Evolutionary conservation across 176 grass and related monocot genomes (phyloP).

Genomic region (Cymbopogon citratus): DNA sequence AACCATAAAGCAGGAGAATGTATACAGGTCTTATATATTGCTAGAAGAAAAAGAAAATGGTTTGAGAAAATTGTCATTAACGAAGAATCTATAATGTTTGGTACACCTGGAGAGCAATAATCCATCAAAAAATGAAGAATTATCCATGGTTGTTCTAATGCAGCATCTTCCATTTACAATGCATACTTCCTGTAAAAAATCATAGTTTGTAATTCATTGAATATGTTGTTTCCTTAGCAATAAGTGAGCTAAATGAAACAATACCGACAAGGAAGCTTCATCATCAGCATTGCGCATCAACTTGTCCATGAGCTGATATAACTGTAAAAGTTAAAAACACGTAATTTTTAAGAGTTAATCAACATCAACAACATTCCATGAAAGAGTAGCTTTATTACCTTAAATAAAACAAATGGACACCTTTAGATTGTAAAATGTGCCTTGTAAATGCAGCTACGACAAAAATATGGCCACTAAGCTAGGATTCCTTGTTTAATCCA

Average conservation of each 20-base stretch:
- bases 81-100: slow-evolving; percentile 3
- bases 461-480: not conserved
- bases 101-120: slow-evolving; percentile 66
- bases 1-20: slow-evolving; percentile 23
- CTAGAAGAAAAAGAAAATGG: slow-evolving; percentile 11
- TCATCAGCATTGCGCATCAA: slow-evolving; percentile 45
- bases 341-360: not conserved
- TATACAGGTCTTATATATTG: slow-evolving; percentile 12
- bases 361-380: slow-evolving; percentile 4
- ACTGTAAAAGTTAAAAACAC: slow-evolving; percentile 38
- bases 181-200: slow-evolving; percentile 61
- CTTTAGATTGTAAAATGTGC: not conserved
- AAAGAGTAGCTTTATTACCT: not conserved
- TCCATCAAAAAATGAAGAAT: slow-evolving; percentile 41
- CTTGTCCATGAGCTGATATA: slow-evolving; percentile 72
- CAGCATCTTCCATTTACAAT: slow-evolving; percentile 74
- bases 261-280: slow-evolving; percentile 59
- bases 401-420: not conserved
- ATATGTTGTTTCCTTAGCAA: slow-evolving; percentile 22
- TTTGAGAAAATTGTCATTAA: not conserved
- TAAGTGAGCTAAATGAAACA: slow-evolving; percentile 34
- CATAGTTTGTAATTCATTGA: slow-evolving; percentile 13
- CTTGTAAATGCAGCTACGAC: not conserved
- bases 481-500: not conserved
- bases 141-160: slow-evolving; percentile 38